Percentiles rank a stretch among this genome's conserved stretches.
Evolutionary conservation across 495 filamentous ascomycete species (phyloP).

Genomic region (Sordaria brevicollis): DNA sequence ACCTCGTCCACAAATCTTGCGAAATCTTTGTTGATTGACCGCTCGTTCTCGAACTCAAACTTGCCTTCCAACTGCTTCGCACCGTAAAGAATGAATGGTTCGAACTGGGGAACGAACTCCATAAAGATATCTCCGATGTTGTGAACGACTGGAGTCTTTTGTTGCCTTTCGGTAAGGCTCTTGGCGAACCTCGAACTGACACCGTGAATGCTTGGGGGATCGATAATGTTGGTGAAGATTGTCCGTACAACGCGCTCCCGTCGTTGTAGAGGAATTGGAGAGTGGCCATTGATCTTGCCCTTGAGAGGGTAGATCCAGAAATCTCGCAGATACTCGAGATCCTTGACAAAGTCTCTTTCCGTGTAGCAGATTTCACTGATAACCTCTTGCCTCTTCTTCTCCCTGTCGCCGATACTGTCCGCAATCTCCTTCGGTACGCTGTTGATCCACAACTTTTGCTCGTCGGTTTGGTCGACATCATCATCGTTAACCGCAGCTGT

Average conservation of each 20-base stretch:
- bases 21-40: conserved; percentile 74
- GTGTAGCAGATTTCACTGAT: conserved; percentile 99
- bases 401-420: conserved; percentile 73
- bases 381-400: conserved; percentile 96
- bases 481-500: conserved; percentile 69
- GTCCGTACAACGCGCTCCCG: conserved; percentile 85
- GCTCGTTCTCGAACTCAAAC: conserved; percentile 96
- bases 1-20: conserved; percentile 93
- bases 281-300: conserved; percentile 49
- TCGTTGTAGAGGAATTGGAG: conserved; percentile 80
- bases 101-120: conserved; percentile 81
- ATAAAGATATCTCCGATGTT: conserved; percentile 93
- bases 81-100: conserved; percentile 95
- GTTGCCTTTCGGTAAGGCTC: conserved; percentile 78
- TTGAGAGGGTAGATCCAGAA: conserved; percentile 97
- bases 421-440: conserved; percentile 93
- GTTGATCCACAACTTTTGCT: conserved; percentile 99
- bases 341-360: conserved; percentile 98
- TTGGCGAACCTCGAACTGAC: conserved; percentile 85
- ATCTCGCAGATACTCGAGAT: conserved; percentile 93
- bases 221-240: conserved; percentile 92
- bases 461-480: conserved; percentile 76
- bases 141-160: conserved; percentile 75
- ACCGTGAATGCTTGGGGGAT: conserved; percentile 62
- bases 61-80: conserved; percentile 94